These are phyloP conservation scores for Alternaria triticimaculans DNA, from an alignment of 2,329 filamentous ascomycete species.

Conservation along the genomic window DNA sequence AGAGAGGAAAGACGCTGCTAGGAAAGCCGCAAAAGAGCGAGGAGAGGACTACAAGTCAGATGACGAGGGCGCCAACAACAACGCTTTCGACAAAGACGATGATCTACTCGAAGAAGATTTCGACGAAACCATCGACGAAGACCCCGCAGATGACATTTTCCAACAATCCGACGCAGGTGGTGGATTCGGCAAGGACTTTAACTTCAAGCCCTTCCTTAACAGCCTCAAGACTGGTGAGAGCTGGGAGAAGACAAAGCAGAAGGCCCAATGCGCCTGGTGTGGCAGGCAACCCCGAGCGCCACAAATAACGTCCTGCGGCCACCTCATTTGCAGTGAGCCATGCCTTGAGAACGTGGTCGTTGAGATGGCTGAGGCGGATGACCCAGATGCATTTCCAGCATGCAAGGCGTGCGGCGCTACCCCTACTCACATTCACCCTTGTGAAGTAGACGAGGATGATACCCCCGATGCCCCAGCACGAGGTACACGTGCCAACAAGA, in stretches of 20 bases:
- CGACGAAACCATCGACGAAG: neutral
- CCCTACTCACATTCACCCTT: conserved; percentile 29
- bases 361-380: too few relatives aligned
- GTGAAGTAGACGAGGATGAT: conserved; percentile 30
- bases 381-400: neutral
- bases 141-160: neutral
- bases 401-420: conserved; percentile 47
- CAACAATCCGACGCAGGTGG: conserved; percentile 9
- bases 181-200: conserved; percentile 47
- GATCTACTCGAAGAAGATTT: conserved; percentile 3
- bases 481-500: conserved; percentile 22
- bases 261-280: conserved; percentile 55
- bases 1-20: neutral
- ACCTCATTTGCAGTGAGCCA: conserved; percentile 60
- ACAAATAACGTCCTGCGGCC: conserved; percentile 59
- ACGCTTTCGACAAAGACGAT: conserved; percentile 9
- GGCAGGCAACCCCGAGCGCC: conserved; percentile 46
- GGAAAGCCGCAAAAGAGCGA: neutral
- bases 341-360: conserved; percentile 50
- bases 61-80: conserved; percentile 8
- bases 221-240: conserved; percentile 41
- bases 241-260: conserved; percentile 52
- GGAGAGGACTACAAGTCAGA: conserved; percentile 8
- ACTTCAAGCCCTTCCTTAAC: conserved; percentile 52
- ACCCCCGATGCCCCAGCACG: neutral